These are phyloP conservation scores for Sequoia sempervirens DNA, from an alignment of 75 land plant species.

Conservation along the genomic window DNA sequence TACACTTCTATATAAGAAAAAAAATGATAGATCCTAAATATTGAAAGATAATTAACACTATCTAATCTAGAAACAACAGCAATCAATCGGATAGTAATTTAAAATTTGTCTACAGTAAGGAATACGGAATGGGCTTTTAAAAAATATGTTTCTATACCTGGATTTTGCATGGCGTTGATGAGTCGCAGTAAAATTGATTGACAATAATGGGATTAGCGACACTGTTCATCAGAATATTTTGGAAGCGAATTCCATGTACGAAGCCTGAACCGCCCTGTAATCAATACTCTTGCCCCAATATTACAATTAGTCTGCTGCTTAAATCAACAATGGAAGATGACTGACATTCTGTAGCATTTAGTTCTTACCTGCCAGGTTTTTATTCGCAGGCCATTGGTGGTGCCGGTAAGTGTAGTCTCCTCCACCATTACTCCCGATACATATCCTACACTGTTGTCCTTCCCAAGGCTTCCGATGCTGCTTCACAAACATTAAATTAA, in stretches of 20 bases:
- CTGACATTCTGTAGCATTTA: background rate
- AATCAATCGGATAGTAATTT: no score
- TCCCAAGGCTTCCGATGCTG: slow-evolving; percentile 94
- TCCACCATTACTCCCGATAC: slow-evolving; percentile 63
- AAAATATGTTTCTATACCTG: slow-evolving; percentile 13
- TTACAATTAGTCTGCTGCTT: background rate
- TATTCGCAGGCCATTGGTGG: slow-evolving; percentile 81
- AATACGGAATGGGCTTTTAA: background rate
- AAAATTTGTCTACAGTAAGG: background rate
- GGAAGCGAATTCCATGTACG: slow-evolving; percentile 34
- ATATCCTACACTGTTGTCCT: slow-evolving; percentile 43
- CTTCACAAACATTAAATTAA: background rate
- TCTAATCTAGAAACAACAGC: no score
- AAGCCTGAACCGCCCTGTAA: slow-evolving; percentile 56
- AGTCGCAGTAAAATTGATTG: slow-evolving; percentile 64
- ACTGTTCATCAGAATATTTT: slow-evolving; percentile 39
- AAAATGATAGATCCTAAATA: no score
- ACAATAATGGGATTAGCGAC: slow-evolving; percentile 56
- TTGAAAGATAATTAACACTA: no score
- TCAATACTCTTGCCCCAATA: background rate
- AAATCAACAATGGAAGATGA: background rate
- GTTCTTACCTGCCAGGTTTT: slow-evolving; percentile 87
- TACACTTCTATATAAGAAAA: no score
- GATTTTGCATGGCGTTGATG: slow-evolving; percentile 30
- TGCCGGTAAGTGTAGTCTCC: slow-evolving; percentile 42